Conservation (phyloP, 257 asterid species). For the Solanum arcanum region DNA sequence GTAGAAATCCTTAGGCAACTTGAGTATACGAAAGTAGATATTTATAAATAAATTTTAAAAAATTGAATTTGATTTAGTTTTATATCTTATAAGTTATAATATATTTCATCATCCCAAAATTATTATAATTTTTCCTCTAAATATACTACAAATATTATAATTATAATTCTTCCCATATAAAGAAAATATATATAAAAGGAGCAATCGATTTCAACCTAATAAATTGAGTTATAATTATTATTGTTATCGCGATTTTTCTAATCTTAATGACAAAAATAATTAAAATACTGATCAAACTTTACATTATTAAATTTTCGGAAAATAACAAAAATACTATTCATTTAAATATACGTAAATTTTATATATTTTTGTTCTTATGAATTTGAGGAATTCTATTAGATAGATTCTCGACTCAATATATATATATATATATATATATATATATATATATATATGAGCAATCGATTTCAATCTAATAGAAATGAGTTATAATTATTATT, state of each 20-base stretch:
- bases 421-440: background rate
- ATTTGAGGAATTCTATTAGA: rapidly evolving
- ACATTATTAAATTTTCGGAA: background rate
- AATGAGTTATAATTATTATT: background rate
- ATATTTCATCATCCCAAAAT: background rate
- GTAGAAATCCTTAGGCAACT: background rate
- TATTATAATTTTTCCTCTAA: background rate
- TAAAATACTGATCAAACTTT: background rate
- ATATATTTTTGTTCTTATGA: background rate
- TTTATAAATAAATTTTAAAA: background rate
- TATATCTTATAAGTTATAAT: background rate
- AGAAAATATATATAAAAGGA: too few species aligned
- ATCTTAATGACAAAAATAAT: background rate
- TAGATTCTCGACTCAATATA: background rate
- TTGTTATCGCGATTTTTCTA: background rate
- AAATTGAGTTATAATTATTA: background rate
- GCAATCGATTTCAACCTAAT: too few species aligned
- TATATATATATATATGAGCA: too few species aligned
- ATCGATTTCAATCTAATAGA: background rate
- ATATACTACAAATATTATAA: background rate
- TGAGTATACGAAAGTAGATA: background rate
- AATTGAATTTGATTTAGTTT: background rate
- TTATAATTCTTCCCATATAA: too few species aligned
- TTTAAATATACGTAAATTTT: background rate
- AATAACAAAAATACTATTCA: background rate